Evolutionary conservation across 1,284 basidiomycete genomes (phyloP).

Genomic region (Pseudozyma hubeiensis): DNA sequence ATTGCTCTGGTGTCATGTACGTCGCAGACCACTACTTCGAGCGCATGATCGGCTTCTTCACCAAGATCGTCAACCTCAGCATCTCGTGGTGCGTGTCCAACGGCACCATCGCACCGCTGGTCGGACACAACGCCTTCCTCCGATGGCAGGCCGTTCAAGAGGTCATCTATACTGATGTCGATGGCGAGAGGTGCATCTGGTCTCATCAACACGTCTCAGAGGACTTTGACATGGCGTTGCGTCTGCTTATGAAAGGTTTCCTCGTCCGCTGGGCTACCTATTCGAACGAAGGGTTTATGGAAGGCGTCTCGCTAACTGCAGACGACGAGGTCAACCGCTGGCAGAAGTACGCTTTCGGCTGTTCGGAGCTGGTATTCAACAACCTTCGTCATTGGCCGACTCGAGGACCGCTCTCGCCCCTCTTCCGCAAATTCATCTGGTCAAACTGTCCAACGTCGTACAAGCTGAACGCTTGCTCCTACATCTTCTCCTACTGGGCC

Average conservation of each 20-base stretch:
- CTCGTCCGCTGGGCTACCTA: conserved; percentile 86
- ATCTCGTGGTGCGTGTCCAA: conserved; percentile 70
- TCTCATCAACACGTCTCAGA: conserved; percentile 83
- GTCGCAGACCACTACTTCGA: conserved; percentile 88
- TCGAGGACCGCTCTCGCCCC: conserved; percentile 80
- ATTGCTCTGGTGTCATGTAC: conserved; percentile 84
- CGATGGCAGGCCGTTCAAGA: conserved; percentile 87
- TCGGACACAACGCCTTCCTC: conserved; percentile 88
- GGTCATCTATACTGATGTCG: conserved; percentile 73
- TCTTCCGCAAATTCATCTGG: conserved; percentile 80
- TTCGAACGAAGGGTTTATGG: conserved; percentile 82
- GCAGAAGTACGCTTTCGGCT: conserved; percentile 86
- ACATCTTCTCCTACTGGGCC: conserved; percentile 84
- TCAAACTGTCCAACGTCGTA: conserved; percentile 74
- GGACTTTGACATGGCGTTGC: conserved; percentile 81
- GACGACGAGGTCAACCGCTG: conserved; percentile 85
- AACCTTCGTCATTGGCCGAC: conserved; percentile 77
- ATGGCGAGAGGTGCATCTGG: conserved; percentile 79
- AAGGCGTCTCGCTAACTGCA: conserved; percentile 81
- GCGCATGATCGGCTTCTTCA: conserved; percentile 83
- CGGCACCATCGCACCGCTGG: conserved; percentile 75
- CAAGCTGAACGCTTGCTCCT: conserved; percentile 77
- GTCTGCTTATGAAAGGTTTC: conserved; percentile 71
- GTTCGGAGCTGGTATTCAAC: conserved; percentile 69
- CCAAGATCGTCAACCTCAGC: conserved; percentile 48